These are phyloP conservation scores for Penstemon barbatus DNA, from an alignment of 257 asterid species.

Conservation along the genomic window DNA sequence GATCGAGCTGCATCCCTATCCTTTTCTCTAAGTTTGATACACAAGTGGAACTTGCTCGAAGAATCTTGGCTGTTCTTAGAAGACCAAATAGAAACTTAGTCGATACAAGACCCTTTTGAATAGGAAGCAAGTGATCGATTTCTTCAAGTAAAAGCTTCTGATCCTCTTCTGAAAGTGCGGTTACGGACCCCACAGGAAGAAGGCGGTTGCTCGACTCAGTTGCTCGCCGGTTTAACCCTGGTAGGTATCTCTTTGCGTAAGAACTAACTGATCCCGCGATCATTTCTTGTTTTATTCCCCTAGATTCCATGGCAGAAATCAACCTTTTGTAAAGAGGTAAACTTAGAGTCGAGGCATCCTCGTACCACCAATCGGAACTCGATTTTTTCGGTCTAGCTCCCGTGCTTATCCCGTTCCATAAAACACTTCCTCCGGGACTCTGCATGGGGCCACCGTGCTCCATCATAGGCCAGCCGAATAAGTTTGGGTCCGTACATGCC, in stretches of 20 bases:
- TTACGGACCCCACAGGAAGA: slow-evolving; percentile 37
- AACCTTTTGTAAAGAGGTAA: slow-evolving; percentile 67
- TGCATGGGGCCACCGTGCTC: slow-evolving; percentile 98
- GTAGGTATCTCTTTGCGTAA: slow-evolving; percentile 77
- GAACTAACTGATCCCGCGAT: slow-evolving; percentile 71
- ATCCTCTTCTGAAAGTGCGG: slow-evolving; percentile 70
- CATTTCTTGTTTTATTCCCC: slow-evolving; percentile 65
- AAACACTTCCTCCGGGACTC: slow-evolving; percentile 93
- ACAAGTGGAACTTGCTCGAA: slow-evolving; percentile 57
- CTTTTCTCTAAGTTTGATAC: slow-evolving; percentile 72
- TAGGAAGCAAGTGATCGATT: slow-evolving; percentile 68
- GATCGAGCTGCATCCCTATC: slow-evolving; percentile 91
- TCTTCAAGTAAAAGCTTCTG: slow-evolving; percentile 85
- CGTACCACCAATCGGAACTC: slow-evolving; percentile 97
- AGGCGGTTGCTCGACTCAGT: slow-evolving; percentile 57
- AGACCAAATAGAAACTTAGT: slow-evolving; percentile 77
- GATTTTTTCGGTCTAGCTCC: slow-evolving; percentile 78
- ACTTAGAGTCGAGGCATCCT: slow-evolving; percentile 79
- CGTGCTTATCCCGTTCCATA: slow-evolving; percentile 99
- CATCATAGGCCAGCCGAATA: slow-evolving; percentile 91
- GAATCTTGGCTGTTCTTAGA: slow-evolving; percentile 84
- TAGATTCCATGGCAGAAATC: slow-evolving; percentile 72
- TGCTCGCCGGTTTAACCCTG: slow-evolving; percentile 72
- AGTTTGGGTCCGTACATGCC: slow-evolving; percentile 77
- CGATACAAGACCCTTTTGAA: slow-evolving; percentile 78